Evolutionary conservation across 805 yeast species (phyloP), one percentile per base, ranked within the genome.

Genomic region (Phaffomyces antillensis): DNA sequence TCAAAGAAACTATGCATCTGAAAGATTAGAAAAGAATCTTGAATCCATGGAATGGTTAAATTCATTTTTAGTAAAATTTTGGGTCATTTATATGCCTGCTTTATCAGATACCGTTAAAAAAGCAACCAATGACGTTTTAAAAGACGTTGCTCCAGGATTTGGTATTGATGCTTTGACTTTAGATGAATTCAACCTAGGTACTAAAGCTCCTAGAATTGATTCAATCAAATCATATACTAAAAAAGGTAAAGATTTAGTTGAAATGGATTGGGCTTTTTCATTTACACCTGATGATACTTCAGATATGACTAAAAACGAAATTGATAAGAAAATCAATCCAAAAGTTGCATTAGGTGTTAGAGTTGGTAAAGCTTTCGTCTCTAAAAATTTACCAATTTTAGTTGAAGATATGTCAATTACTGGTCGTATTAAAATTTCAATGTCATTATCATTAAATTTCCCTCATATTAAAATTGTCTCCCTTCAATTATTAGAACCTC

Each of bases 61-160:
- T 56, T 75, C 81, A 23, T 85, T 86, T 56, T 64, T 86, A 60
- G 81, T 81, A 37, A 86, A 86, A 64, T 84, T 86, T 58, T 86
- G 95, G 95, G 86, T 84, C 46, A 83, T 86, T 49, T 86, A 86
- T 57, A 86, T 86, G 95, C 91, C 93, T 30, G 88, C 86, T 1
- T 68, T 86, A 41, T 81, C 89, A 7, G 87, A 83, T 52, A 80
- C 78, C 64, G 95, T 86, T 23, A 72, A 79, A 62, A 75, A 73
- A 40, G 76, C 75, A 55, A 84, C 87, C n/a, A 84, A 83, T 55
- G 81, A 77, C 23, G 70, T 75, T 16, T 65, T 86, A 58, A 77
- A 79, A 39, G 89, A 78, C 56, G 77, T 79, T 49, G 87, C 84
- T 5, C 91, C 95, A 13, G 95, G 95, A 25, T 81, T 78, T 56